Evolutionary conservation across 768 basidiomycete genomes (phyloP).

Genomic region (Hygrophoropsis aurantiaca): DNA sequence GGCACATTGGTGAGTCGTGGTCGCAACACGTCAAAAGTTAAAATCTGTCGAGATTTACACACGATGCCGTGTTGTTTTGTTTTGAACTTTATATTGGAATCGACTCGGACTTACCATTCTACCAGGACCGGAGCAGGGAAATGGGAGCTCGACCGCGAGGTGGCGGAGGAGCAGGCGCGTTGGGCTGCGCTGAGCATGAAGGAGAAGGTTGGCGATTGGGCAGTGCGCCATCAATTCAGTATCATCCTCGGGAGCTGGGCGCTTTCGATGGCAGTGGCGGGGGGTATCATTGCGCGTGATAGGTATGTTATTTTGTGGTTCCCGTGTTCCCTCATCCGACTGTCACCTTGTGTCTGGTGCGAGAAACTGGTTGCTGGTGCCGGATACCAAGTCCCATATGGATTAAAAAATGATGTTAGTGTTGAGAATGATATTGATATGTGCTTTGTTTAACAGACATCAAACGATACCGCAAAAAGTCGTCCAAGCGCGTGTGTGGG

Average conservation of each 20-base stretch:
- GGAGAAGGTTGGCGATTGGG: conserved; percentile 65
- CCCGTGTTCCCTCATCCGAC: too few relatives aligned
- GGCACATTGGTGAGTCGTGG: conserved; percentile 51
- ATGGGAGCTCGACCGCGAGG: conserved; percentile 52
- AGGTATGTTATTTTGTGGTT: conserved; percentile 43
- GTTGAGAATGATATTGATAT: too few relatives aligned
- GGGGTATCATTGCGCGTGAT: conserved; percentile 65
- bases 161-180: conserved; percentile 29
- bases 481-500: conserved; percentile 90
- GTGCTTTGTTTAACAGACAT: conserved; percentile 40
- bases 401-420: too few relatives aligned
- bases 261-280: conserved; percentile 60
- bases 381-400: too few relatives aligned
- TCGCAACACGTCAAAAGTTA: neutral
- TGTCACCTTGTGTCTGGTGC: too few relatives aligned
- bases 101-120: neutral
- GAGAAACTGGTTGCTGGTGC: too few relatives aligned
- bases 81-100: neutral
- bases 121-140: conserved; percentile 42
- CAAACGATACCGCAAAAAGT: conserved; percentile 51
- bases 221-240: conserved; percentile 64
- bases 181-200: conserved; percentile 51
- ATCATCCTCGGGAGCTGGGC: conserved; percentile 80
- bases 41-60: neutral
- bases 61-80: conserved; percentile 1